Evolutionary conservation across 441 rosid genomes (phyloP).

Genomic region (Eruca vesicaria): DNA sequence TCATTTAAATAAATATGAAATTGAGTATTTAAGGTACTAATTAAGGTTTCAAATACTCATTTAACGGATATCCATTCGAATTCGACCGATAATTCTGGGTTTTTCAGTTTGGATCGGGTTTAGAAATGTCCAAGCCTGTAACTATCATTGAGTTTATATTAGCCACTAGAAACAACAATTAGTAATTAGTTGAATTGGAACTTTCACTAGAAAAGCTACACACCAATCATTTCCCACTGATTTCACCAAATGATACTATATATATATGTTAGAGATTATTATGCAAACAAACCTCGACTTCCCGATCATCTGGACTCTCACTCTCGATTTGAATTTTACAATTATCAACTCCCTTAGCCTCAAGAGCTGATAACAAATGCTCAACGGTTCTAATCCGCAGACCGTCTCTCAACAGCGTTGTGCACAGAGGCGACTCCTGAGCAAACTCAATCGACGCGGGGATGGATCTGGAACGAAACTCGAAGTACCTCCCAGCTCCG

Average conservation of each 20-base stretch:
- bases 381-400: slow-evolving; percentile 66
- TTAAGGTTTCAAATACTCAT: too few relatives aligned
- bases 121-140: too few relatives aligned
- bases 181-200: neutral
- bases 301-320: slow-evolving; percentile 33
- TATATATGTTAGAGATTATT: neutral
- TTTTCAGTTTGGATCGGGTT: neutral
- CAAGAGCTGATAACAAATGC: slow-evolving; percentile 87
- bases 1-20: too few relatives aligned
- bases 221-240: neutral
- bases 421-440: slow-evolving; percentile 65
- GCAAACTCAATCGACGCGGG: slow-evolving; percentile 67
- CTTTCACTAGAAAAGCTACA: neutral
- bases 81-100: too few relatives aligned
- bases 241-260: neutral
- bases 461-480: slow-evolving; percentile 44
- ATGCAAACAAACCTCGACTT: slow-evolving; percentile 56
- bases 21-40: too few relatives aligned
- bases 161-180: neutral
- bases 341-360: slow-evolving; percentile 72
- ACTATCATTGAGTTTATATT: too few relatives aligned
- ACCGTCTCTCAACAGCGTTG: slow-evolving; percentile 59
- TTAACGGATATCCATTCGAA: too few relatives aligned
- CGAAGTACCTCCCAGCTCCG: slow-evolving; percentile 69
- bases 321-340: slow-evolving; percentile 60